These are phyloP conservation scores for Paramecium primaurelia DNA, from an alignment of 73 alveolate genomes.

Conservation along the genomic window DNA sequence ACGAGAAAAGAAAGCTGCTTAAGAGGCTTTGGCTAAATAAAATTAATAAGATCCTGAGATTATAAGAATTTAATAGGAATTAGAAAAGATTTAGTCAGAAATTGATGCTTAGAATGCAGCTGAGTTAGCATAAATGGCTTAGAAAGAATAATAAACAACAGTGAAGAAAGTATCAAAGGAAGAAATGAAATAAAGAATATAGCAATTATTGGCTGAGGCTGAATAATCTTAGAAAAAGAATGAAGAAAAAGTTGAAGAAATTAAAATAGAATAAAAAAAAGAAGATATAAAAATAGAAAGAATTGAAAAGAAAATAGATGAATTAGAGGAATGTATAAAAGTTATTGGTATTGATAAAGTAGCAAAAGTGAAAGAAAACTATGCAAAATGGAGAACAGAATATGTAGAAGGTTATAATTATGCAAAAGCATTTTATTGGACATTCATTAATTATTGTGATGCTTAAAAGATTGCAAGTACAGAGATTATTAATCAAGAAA, in stretches of 20 bases:
- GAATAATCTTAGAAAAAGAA: background rate
- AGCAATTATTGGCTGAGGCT: background rate
- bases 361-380: background rate
- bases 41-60: slow-evolving; percentile 3
- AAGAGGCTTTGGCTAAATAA: background rate
- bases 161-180: background rate
- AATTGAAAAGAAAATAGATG: background rate
- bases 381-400: slow-evolving; percentile 23
- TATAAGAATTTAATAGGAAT: background rate
- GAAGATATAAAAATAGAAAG: background rate
- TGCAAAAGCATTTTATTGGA: slow-evolving; percentile 32
- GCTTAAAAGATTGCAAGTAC: background rate
- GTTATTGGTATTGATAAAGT: background rate
- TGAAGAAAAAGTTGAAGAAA: background rate
- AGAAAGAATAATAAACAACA: background rate
- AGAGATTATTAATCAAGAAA: background rate
- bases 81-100: background rate
- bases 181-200: background rate
- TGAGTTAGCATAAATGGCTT: background rate
- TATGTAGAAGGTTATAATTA: slow-evolving; percentile 1
- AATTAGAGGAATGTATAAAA: background rate
- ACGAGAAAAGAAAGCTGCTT: background rate
- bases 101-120: slow-evolving; percentile 4
- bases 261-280: background rate
- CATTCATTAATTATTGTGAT: slow-evolving; percentile 31